A percentile compares a stretch with the other conserved stretches of the same genome.
Conservation (phyloP, 2,329 filamentous ascomycete species). For the Xylariaceae sp. region DNA sequence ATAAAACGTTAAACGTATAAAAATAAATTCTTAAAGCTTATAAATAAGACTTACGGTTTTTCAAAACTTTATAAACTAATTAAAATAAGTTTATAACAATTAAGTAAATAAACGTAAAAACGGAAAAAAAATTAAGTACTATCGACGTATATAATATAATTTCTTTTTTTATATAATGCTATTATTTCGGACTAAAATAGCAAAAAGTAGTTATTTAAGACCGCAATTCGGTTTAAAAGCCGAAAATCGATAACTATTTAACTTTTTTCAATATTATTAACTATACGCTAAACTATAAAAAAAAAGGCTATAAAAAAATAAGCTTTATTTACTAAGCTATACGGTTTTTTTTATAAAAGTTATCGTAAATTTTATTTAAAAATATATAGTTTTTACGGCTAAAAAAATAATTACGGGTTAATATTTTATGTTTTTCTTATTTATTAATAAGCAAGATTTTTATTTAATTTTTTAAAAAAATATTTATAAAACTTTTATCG, state of each 20-base stretch:
- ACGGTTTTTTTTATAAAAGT: background rate
- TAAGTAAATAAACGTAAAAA: background rate
- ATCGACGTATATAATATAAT: background rate
- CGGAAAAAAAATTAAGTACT: background rate
- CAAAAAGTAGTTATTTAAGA: background rate
- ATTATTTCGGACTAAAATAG: background rate
- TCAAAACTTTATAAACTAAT: background rate
- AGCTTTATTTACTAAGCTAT: background rate
- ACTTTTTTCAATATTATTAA: background rate
- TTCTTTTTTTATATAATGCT: constrained; percentile 1
- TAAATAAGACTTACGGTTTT: background rate
- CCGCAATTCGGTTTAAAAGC: background rate
- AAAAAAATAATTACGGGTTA: background rate
- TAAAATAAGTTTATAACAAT: background rate
- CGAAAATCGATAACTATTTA: background rate
- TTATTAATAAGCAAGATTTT: background rate
- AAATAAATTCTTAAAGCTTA: background rate
- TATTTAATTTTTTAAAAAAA: background rate
- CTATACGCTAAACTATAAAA: background rate
- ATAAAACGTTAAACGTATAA: constrained; percentile 1
- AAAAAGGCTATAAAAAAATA: background rate
- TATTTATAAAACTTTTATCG: background rate
- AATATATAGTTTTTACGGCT: background rate
- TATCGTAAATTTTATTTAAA: background rate
- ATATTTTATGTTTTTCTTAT: background rate